Evolutionary conservation across 306 rosid species (phyloP).

Genomic region (Psophocarpus tetragonolobus): DNA sequence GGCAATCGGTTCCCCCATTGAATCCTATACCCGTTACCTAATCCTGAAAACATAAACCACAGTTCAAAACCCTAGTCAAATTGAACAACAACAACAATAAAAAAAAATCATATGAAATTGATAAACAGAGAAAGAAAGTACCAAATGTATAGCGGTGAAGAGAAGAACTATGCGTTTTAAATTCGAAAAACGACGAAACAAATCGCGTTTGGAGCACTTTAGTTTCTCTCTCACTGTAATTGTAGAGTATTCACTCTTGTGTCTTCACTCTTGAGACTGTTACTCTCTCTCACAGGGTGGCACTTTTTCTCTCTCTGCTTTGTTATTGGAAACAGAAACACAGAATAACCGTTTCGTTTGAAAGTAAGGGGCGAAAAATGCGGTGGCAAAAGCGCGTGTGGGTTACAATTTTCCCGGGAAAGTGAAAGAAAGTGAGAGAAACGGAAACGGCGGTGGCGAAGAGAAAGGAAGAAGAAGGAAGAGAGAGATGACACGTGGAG

Average conservation of each 20-base stretch:
- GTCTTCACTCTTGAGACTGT: not conserved
- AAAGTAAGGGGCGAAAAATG: not conserved
- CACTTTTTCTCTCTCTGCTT: not conserved
- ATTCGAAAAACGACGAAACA: slow-evolving; percentile 19
- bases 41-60: not conserved
- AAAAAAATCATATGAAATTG: not conserved
- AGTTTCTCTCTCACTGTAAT: not conserved
- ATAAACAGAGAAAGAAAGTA: slow-evolving; percentile 27
- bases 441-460: slow-evolving; percentile 34
- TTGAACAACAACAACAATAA: slow-evolving; percentile 18
- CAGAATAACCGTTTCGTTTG: not conserved
- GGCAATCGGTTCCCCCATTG: slow-evolving; percentile 22
- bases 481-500: slow-evolving; percentile 56
- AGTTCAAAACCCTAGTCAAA: slow-evolving; percentile 49
- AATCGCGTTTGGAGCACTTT: slow-evolving; percentile 36
- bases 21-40: not conserved
- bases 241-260: not conserved
- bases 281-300: not conserved
- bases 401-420: slow-evolving; percentile 43
- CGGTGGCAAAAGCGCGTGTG: not conserved
- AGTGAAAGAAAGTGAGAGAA: slow-evolving; percentile 28
- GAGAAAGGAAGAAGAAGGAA: not conserved
- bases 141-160: slow-evolving; percentile 36
- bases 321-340: not conserved
- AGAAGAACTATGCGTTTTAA: slow-evolving; percentile 18